A percentile compares a stretch with the other conserved stretches of the same genome.
These are phyloP conservation scores for Voacanga thouarsii DNA, from an alignment of 257 asterid species.

Conservation along the genomic window DNA sequence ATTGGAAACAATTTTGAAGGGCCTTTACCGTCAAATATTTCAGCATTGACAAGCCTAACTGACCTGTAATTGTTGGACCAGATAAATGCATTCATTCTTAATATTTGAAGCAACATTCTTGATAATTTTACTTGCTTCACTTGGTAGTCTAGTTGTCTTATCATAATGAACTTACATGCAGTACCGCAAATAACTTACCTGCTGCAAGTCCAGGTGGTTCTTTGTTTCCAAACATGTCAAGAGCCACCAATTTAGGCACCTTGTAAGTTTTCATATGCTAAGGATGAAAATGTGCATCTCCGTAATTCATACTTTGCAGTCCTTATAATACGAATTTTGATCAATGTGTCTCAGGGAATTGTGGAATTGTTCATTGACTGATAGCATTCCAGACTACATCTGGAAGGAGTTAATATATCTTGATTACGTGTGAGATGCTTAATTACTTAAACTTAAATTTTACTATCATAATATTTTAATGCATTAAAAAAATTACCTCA, in stretches of 20 bases:
- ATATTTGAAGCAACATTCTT: too few relatives aligned
- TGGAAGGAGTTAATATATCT: not conserved
- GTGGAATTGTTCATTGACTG: too few relatives aligned
- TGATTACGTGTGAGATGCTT: too few relatives aligned
- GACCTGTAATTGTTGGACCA: not conserved
- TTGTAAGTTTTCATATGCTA: constrained; percentile 8
- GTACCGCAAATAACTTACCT: constrained; percentile 3
- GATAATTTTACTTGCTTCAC: not conserved
- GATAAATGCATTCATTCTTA: not conserved
- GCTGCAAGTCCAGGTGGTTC: not conserved
- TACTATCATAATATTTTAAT: too few relatives aligned
- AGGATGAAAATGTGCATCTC: too few relatives aligned
- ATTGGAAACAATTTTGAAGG: constrained; percentile 23
- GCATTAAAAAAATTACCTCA: too few relatives aligned
- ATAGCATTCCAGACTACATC: too few relatives aligned
- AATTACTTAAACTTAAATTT: too few relatives aligned
- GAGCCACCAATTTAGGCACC: not conserved
- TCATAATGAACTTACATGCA: not conserved
- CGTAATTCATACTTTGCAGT: too few relatives aligned
- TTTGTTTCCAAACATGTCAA: not conserved
- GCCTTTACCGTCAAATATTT: constrained; percentile 14
- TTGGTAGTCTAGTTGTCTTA: too few relatives aligned
- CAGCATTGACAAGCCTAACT: not conserved
- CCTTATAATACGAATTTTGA: too few relatives aligned
- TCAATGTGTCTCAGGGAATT: too few relatives aligned